Conservation (phyloP, 805 yeast species). For the Schwanniomyces vanrijiae region DNA sequence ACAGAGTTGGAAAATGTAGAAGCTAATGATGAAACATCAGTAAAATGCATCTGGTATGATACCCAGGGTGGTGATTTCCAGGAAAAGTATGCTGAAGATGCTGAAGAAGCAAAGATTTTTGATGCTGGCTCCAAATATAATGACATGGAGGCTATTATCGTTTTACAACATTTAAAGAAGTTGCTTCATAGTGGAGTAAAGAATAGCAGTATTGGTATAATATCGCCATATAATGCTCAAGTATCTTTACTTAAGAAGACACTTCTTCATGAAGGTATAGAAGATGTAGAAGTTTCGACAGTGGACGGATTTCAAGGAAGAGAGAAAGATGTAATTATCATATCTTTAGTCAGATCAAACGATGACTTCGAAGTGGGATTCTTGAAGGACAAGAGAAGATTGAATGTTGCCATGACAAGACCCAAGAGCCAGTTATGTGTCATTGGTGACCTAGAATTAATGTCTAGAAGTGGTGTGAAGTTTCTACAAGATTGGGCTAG, state of each 20-base stretch:
- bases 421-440: slow-evolving; percentile 83
- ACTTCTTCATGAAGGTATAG: slow-evolving; percentile 30
- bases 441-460: slow-evolving; percentile 80
- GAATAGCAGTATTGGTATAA: slow-evolving; percentile 69
- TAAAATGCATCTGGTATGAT: slow-evolving; percentile 77
- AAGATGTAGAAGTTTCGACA: slow-evolving; percentile 72
- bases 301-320: slow-evolving; percentile 98
- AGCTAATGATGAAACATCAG: slow-evolving; percentile 54
- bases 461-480: slow-evolving; percentile 40
- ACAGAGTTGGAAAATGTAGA: slow-evolving; percentile 49
- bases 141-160: slow-evolving; percentile 71
- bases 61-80: slow-evolving; percentile 87
- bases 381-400: slow-evolving; percentile 70
- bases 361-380: slow-evolving; percentile 74
- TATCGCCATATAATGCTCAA: slow-evolving; percentile 90
- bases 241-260: slow-evolving; percentile 57
- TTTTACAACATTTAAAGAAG: slow-evolving; percentile 51
- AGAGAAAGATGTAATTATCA: slow-evolving; percentile 83
- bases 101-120: slow-evolving; percentile 23
- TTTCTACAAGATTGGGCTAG: slow-evolving; percentile 66
- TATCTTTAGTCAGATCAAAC: slow-evolving; percentile 83
- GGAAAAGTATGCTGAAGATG: slow-evolving; percentile 46
- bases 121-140: slow-evolving; percentile 64
- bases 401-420: slow-evolving; percentile 93
- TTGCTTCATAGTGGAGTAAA: slow-evolving; percentile 54